Evolutionary conservation across 1,284 basidiomycete species (phyloP), one percentile per base, ranked within the genome.

Genomic region (Cutaneotrichosporon cyanovorans): DNA sequence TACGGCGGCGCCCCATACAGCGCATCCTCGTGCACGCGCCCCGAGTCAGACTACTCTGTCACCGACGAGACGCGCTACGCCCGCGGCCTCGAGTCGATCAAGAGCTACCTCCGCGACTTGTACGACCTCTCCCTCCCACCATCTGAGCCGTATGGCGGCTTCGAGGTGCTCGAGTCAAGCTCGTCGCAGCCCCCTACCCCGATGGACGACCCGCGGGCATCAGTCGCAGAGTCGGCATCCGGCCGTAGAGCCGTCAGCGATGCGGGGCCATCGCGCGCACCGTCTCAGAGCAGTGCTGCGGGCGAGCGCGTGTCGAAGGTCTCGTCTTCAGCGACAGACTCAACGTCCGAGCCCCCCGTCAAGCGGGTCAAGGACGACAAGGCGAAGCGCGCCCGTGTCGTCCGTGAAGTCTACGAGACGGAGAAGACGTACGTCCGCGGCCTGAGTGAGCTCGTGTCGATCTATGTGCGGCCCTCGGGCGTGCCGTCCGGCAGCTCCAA

Each of bases 401-500:
- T 91, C 42, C 79, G 81, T 39, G 89, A 93, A 71, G 91, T 93
- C 59, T 79, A 90, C 40, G 78, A 85, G 86, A 97, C 93, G 36
- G 93, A 99, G 71, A 79, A 87, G 53, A 92, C 92, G 1, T 99
- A 98, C 69, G 88, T 96, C 48, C 85, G 85, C 58, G 87, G 88
- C 12, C 73, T 99, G 19, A 82, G 86, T 64, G 93, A 96, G 70
- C 79, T 99, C 21, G 82, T 92, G 42, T 86, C 92, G 50, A 95
- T 98, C 52, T 99, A 98, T 66, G 86, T 98, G 71, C 83, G 81
- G 60, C 89, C 90, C 31, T 84, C 87, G 4, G 75, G 79, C n/a
- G 78, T 79, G 33, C 76, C 83, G 3, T 80, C 85, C 46, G 61
- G 57, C 42, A 82, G 80, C 47, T 75, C 83, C 32, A 68, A 70